Evolutionary conservation across 495 filamentous ascomycete species (phyloP), one percentile per base, ranked within the genome.

Genomic region (Podospora pseudopauciseta): DNA sequence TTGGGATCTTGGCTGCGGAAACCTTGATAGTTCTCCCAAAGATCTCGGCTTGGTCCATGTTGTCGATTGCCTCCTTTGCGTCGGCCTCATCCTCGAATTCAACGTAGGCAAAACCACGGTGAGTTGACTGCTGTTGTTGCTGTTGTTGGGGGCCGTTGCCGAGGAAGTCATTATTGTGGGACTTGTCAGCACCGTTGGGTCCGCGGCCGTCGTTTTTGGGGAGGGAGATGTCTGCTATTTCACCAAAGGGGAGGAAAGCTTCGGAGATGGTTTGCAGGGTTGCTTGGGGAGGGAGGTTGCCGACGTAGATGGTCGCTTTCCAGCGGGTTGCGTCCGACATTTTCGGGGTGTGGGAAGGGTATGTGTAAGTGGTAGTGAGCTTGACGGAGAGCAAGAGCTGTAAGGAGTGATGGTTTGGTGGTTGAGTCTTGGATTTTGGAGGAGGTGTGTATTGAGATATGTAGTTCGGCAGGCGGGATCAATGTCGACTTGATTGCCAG

Each of bases 1-100:
- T 97, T 69, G 94, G 93, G 28, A 93, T 88, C 79, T 97, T 99
- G 30, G 96, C 95, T 49, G 88, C 85, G 16, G 92, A 92, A 19
- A 98, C 95, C 77, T 91, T 96, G 78, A 99, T 89, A 3, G 95
- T 91, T 34, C 91, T 85, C 2, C 94, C 96, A 75, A 92, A 97
- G n/a, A 99, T 84, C 82, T 97, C 93, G 68, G 93, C 89, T 74
- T 96, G 93, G 73, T 99, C 92, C 96, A 98, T 97, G 78, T 99
- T 99, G 84, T 98, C 92, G 75, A 99, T 97, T 53, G 95, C 95
- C 78, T 97, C 95, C 68, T 89, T 90, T 60, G 93, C 94, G 80
- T 99, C 95, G 65, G 88, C 88, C 23, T 88, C 84, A 44, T 91
- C 82, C 73, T 97, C 93, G 77, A 92, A 99, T 74, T 99, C 95